A percentile compares a stretch with the other conserved stretches of the same genome.
phyloP scores from a whole-genome alignment of 1,284 basidiomycete species.

The Vanrija humicola region DNA sequence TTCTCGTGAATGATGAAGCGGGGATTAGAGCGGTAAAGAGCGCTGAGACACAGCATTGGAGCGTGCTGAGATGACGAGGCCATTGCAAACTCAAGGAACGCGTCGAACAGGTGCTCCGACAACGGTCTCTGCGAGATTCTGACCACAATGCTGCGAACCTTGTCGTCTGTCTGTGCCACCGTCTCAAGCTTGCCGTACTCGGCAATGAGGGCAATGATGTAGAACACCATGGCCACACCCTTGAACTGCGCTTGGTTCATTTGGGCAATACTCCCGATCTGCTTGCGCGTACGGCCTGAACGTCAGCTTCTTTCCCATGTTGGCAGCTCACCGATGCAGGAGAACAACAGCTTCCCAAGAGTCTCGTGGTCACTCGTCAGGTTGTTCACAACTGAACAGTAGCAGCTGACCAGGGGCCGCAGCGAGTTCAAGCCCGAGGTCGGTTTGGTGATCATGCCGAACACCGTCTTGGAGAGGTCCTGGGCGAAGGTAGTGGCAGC shows the following conservation, averaged over 20 bases:
- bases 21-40: constrained; percentile 87
- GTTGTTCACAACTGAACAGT: constrained; percentile 76
- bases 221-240: constrained; percentile 58
- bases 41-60: constrained; percentile 73
- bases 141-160: constrained; percentile 38
- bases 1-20: constrained; percentile 74
- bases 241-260: no score
- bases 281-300: constrained; percentile 2
- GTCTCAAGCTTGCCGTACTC: constrained; percentile 85
- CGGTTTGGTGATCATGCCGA: constrained; percentile 82
- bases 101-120: constrained; percentile 73
- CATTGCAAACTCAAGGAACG: constrained; percentile 55
- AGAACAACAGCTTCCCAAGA: constrained; percentile 71
- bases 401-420: constrained; percentile 86
- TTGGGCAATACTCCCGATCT: not conserved
- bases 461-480: constrained; percentile 71
- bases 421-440: constrained; percentile 68
- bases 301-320: not conserved
- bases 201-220: constrained; percentile 76
- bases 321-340: constrained; percentile 64
- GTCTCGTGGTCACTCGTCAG: constrained; percentile 80
- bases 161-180: constrained; percentile 61
- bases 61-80: constrained; percentile 21
- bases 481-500: constrained; percentile 80
- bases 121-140: constrained; percentile 50